Evolutionary conservation across 2,329 filamentous ascomycete genomes (phyloP).

Genomic region (Verticillium zaregamsianum): DNA sequence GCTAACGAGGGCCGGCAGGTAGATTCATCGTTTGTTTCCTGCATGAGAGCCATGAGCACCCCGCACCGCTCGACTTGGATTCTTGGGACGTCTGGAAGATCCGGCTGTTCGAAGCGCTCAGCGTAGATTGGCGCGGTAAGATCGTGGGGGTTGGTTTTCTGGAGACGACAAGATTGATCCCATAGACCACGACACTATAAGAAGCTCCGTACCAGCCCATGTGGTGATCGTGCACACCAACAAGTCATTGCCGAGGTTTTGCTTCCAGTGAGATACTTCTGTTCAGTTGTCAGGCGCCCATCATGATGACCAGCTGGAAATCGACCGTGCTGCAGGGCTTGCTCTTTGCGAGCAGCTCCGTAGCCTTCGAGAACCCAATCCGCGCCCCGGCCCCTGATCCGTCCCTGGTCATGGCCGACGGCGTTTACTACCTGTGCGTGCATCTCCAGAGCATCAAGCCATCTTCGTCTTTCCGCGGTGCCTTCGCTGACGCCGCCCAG

Average conservation of each 20-base stretch:
- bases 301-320: neutral
- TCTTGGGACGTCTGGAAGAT: neutral
- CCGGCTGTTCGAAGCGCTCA: neutral
- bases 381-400: conserved; percentile 1
- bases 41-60: neutral
- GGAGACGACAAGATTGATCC: neutral
- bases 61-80: neutral
- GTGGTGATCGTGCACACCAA: neutral
- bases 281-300: neutral
- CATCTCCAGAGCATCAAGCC: neutral
- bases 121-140: neutral
- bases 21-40: neutral
- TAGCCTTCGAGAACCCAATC: conserved; percentile 1
- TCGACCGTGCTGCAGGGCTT: neutral
- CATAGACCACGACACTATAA: neutral
- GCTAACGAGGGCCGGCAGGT: neutral
- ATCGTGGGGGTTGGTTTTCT: neutral
- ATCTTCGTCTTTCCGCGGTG: too few relatives aligned
- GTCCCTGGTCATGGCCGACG: conserved; percentile 1
- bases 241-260: too few relatives aligned
- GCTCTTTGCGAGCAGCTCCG: neutral
- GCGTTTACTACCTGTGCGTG: neutral
- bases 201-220: neutral
- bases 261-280: too few relatives aligned
- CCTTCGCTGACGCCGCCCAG: neutral